A percentile compares a stretch with the other conserved stretches of the same genome.
phyloP scores from a whole-genome alignment of 495 filamentous ascomycete genomes.

The Xanthoparmelia taractica region DNA sequence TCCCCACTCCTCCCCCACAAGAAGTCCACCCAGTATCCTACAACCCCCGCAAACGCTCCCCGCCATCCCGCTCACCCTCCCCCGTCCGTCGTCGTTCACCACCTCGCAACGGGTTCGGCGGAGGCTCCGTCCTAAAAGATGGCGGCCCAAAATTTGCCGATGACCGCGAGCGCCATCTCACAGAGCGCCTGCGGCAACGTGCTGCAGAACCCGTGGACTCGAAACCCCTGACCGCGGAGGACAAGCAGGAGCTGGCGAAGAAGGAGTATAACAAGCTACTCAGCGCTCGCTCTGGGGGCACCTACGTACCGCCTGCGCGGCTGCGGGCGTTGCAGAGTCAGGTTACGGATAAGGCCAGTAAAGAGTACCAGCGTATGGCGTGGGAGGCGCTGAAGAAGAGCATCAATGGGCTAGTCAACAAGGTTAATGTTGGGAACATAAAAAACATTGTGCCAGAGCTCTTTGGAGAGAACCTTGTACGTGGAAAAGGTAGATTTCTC shows the following conservation, averaged over 20 bases:
- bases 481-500: constrained; percentile 48
- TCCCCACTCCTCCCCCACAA: constrained; percentile 57
- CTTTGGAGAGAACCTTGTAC: constrained; percentile 86
- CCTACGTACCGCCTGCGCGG: constrained; percentile 88
- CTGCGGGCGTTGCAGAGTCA: constrained; percentile 88
- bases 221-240: constrained; percentile 66
- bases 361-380: constrained; percentile 98
- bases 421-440: constrained; percentile 95
- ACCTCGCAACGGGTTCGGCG: constrained; percentile 35
- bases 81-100: constrained; percentile 54
- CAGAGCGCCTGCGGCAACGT: constrained; percentile 50
- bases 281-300: constrained; percentile 85
- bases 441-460: constrained; percentile 93
- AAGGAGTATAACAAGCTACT: constrained; percentile 87
- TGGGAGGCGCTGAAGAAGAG: constrained; percentile 99
- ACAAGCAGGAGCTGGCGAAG: constrained; percentile 75
- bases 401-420: constrained; percentile 98
- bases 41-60: constrained; percentile 53
- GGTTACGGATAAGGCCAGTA: constrained; percentile 90
- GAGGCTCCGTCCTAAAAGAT: constrained; percentile 38
- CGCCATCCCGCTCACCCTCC: constrained; percentile 56
- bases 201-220: constrained; percentile 43
- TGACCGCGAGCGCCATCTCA: constrained; percentile 57
- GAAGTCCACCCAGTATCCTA: constrained; percentile 42
- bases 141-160: constrained; percentile 48